Evolutionary conservation across 176 grass and related monocot genomes (phyloP).

Genomic region (Otatea glauca): DNA sequence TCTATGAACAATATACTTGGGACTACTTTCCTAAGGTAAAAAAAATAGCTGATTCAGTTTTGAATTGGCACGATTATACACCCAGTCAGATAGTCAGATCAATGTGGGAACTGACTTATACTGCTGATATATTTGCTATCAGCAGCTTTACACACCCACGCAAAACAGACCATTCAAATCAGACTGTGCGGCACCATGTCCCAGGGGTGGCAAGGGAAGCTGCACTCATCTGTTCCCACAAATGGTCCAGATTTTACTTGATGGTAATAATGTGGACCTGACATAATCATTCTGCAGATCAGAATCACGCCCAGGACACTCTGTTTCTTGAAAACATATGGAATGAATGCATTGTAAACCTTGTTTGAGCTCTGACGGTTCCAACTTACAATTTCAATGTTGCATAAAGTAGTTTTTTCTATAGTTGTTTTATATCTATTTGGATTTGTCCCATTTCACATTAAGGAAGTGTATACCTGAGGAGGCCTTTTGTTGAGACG

Average conservation of each 20-base stretch:
- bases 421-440: background rate
- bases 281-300: background rate
- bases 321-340: background rate
- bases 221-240: background rate
- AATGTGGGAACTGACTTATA: background rate
- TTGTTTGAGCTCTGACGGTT: background rate
- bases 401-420: background rate
- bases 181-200: background rate
- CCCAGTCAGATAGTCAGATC: background rate
- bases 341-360: background rate
- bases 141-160: background rate
- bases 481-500: conserved; percentile 97
- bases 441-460: conserved; percentile 11
- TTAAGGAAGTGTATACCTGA: conserved; percentile 58
- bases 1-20: background rate
- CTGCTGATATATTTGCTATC: background rate
- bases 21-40: background rate
- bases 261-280: background rate
- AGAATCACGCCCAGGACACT: background rate
- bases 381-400: conserved; percentile 4
- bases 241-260: background rate
- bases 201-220: background rate
- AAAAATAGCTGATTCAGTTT: background rate
- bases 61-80: background rate
- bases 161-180: background rate